These are phyloP conservation scores for Dryadomyces quercivorus DNA, from an alignment of 2,329 filamentous ascomycete genomes.

Conservation along the genomic window DNA sequence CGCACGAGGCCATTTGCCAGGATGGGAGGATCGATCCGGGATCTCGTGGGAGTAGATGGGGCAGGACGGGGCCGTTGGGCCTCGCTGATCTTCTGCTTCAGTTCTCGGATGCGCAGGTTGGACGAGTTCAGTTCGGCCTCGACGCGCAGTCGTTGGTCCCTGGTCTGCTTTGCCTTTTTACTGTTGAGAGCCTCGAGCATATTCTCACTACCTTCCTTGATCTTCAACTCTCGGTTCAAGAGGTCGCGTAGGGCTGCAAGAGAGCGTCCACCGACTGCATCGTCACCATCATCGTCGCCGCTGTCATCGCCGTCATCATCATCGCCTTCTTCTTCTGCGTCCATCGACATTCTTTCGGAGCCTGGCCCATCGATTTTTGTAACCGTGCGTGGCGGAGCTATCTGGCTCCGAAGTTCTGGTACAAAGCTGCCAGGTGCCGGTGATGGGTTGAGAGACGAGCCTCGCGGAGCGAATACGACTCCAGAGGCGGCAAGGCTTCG, in stretches of 20 bases:
- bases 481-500: constrained; percentile 39
- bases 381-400: constrained; percentile 52
- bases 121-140: constrained; percentile 86
- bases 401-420: constrained; percentile 66
- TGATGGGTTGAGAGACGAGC: constrained; percentile 57
- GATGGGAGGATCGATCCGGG: constrained; percentile 34
- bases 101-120: constrained; percentile 56
- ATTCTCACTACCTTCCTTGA: constrained; percentile 95
- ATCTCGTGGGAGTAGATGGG: constrained; percentile 40
- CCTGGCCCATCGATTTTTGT: constrained; percentile 40
- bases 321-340: background rate
- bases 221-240: constrained; percentile 92
- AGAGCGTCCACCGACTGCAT: constrained; percentile 50
- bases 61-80: constrained; percentile 37
- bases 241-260: constrained; percentile 68
- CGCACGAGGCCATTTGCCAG: constrained; percentile 30
- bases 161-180: constrained; percentile 92
- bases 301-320: background rate
- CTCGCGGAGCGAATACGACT: constrained; percentile 54
- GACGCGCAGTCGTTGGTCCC: constrained; percentile 66
- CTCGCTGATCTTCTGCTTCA: constrained; percentile 48
- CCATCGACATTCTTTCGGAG: constrained; percentile 45
- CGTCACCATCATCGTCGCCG: constrained; percentile 23
- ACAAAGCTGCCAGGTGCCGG: constrained; percentile 77
- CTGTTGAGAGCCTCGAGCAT: constrained; percentile 87